Evolutionary conservation across 352 stramenopile species (phyloP), one percentile per base, ranked within the genome.

Genomic region (Pythium phragmitis): DNA sequence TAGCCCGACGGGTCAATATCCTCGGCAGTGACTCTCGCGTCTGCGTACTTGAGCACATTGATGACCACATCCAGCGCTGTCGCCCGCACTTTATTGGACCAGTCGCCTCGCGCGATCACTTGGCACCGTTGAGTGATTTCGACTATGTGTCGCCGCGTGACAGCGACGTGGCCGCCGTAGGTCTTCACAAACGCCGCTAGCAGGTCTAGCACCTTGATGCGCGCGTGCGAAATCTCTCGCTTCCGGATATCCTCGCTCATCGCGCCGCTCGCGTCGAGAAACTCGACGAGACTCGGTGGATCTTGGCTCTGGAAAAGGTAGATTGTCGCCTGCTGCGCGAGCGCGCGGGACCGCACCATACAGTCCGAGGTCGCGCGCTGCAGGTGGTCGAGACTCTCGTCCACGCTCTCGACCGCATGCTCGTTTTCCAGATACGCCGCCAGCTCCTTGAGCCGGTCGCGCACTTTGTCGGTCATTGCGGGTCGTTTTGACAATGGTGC

Each of bases 31-130:
- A 89, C 34, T 13, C 65, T 61, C 14, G 62, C 57, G 5, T 59
- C 42, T 1, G 70, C 68, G 50, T 80, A 70, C 58, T 89, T 80
- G 21, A 92, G 75, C 56, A 79, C 69, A 56, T 74, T 77, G 34
- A 89, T 74, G 30, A 92, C 59, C 52, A 91, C 74, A 21, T 73
- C 64, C 12, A 91, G 55, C 23, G 81, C 83, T 6, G 75, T 67
- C 0, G 67, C 67, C 57, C 84, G 82, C 60, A 92, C 80, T 64
- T 82, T 84, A 60, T 89, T 92, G 23, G 80, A 91, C 30, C 75
- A 60, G 46, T 89, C 82, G 23, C 60, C 52, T 14, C 80, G 79
- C 33, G 78, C 83, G 8, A 79, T 89, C 23, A 65, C 47, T 45
- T 89, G 83, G 56, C 81, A 89, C 3, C 62, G 68, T 26, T 65